Evolutionary conservation across 1,284 basidiomycete species (phyloP).

Genomic region (Chiua sp.): DNA sequence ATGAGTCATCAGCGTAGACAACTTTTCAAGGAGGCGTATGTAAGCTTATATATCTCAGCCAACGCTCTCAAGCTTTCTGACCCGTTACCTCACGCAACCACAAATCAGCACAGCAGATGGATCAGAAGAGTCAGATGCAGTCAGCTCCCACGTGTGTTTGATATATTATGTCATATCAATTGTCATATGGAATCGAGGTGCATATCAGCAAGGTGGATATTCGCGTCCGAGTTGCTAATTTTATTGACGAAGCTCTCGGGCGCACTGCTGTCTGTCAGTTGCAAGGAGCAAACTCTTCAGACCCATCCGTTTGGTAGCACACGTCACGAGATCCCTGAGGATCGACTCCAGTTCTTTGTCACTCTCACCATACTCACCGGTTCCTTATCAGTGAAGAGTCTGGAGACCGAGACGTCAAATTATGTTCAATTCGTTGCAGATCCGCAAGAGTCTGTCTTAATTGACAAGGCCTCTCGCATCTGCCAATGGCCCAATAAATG

Average conservation of each 20-base stretch:
- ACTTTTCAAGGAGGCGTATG: too few relatives aligned
- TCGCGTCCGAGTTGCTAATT: conserved; percentile 40
- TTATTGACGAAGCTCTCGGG: conserved; percentile 29
- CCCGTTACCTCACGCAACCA: too few relatives aligned
- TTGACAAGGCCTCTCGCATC: conserved; percentile 37
- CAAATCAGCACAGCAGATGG: neutral
- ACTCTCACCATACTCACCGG: conserved; percentile 39
- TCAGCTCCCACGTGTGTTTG: too few relatives aligned
- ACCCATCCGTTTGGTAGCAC: conserved; percentile 2
- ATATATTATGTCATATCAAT: too few relatives aligned
- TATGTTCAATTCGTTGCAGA: conserved; percentile 40
- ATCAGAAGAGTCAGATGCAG: too few relatives aligned
- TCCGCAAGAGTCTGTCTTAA: conserved; percentile 37
- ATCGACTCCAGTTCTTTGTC: conserved; percentile 36
- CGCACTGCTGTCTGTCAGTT: conserved; percentile 43
- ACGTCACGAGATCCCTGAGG: conserved; percentile 2
- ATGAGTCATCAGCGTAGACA: too few relatives aligned
- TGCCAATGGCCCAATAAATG: conserved; percentile 32
- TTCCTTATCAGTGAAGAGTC: conserved; percentile 35
- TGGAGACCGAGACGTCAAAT: conserved; percentile 40
- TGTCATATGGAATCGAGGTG: too few relatives aligned
- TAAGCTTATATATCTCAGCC: too few relatives aligned
- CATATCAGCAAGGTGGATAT: conserved; percentile 37
- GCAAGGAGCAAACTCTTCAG: conserved; percentile 17
- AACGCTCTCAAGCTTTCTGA: too few relatives aligned